phyloP scores from a whole-genome alignment of 2,329 filamentous ascomycete genomes.

The Gaeumannomyces sp. region DNA sequence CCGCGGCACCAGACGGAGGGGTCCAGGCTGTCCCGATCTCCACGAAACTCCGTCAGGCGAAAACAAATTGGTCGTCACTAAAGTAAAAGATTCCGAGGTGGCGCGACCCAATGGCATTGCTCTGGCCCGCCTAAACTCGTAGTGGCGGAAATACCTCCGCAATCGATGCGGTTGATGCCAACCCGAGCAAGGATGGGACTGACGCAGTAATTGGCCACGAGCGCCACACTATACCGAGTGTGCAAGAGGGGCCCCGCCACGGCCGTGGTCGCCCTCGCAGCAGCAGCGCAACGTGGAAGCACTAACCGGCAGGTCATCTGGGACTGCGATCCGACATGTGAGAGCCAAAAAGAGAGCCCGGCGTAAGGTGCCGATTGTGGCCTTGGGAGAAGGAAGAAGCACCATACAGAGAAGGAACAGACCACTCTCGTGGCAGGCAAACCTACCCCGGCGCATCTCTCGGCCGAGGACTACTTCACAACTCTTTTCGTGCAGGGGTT shows the following conservation, averaged over 20 bases:
- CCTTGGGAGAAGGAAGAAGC: slow-evolving; percentile 42
- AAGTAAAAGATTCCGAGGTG: not conserved
- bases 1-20: not conserved
- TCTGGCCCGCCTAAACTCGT: no score
- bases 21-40: not conserved
- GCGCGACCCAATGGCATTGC: not conserved
- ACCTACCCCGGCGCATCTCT: slow-evolving; percentile 44
- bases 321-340: not conserved
- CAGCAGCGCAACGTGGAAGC: slow-evolving; percentile 9
- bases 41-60: not conserved
- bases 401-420: not conserved
- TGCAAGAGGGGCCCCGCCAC: not conserved
- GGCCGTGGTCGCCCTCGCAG: not conserved
- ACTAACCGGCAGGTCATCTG: not conserved
- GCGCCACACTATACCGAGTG: not conserved
- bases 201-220: not conserved
- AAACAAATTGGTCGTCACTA: not conserved
- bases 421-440: slow-evolving; percentile 16
- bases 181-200: not conserved
- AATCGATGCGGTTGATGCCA: no score
- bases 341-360: slow-evolving; percentile 12
- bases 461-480: slow-evolving; percentile 58
- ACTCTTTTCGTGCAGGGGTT: slow-evolving; percentile 56
- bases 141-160: not conserved
- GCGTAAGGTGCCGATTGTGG: slow-evolving; percentile 14